Base-by-base conservation (phyloP, 2,329 filamentous ascomycete genomes). In the Mycocentrospora acerina region DNA sequence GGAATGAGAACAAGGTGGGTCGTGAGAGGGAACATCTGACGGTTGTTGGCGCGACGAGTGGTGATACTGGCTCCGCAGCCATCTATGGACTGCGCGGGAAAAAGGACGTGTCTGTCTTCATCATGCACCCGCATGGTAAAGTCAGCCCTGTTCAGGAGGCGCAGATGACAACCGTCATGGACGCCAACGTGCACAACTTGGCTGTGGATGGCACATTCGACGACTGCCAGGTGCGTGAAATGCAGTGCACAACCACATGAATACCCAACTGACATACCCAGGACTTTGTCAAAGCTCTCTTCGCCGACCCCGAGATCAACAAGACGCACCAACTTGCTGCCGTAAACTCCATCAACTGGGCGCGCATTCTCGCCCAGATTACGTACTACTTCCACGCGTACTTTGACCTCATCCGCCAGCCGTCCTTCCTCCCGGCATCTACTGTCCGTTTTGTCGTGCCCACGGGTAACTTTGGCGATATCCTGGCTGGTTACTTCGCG, bases 371-470 rank as follows among this genome's bases (percentile, higher is more conserved):
- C 25, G 91, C 93, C 10, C 93, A 98, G 73, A 96, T 95, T 50
- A 89, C 88, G 44, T 97, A 95, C 78, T 98, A 95, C 77, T 95
- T 96, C 75, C 78, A 93, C 69, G 83, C 93, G 10, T 97, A 97
- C 77, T 95, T 96, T 71, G 74, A 83, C 11, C 82, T 98, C 24
- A 77, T 76, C 44, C 74, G 77, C 34, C 80, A 80, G 4, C 61
- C 78, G 0, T 68, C 72, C 12, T 85, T 86, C 67, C 78, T 81
- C 41, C 59, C 84, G 27, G 60, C 58, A 52, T 80, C 87, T 53
- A 82, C 55, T 25, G 78, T 93, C 26, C 84, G 90, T 44, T 95
- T 90, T 59, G 87, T 95, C 7, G 89, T 95, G 1, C 93, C 93
- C 2, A 94, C 90, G 0, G 93, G 93, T 39, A 97, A 98, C 76